Evolutionary conservation across 305 asterid species (phyloP).

Genomic region (Solanum chacoense): DNA sequence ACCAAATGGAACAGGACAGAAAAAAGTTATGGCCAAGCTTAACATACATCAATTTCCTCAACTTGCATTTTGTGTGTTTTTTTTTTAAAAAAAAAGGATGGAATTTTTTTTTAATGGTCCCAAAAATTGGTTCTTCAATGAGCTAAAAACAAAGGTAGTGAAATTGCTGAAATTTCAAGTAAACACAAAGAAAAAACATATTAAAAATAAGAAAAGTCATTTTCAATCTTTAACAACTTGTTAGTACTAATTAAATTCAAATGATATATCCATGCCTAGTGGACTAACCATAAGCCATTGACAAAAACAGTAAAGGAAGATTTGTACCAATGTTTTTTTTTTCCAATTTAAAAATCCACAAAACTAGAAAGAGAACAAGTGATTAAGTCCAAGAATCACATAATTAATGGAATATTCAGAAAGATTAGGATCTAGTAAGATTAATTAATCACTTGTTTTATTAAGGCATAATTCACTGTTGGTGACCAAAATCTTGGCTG

Average conservation of each 20-base stretch:
- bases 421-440: background rate
- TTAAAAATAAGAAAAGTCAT: constrained; percentile 13
- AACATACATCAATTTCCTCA: constrained; percentile 41
- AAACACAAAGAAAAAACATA: constrained; percentile 11
- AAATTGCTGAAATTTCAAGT: constrained; percentile 25
- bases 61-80: constrained; percentile 30
- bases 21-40: constrained; percentile 46
- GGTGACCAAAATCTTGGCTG: background rate
- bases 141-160: constrained; percentile 15
- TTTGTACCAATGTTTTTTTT: background rate
- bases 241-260: background rate
- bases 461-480: background rate
- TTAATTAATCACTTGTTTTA: background rate
- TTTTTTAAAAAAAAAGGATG: background rate
- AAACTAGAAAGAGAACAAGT: background rate
- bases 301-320: background rate
- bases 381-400: constrained; percentile 1
- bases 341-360: background rate
- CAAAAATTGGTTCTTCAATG: constrained; percentile 27
- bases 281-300: constrained; percentile 10
- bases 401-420: background rate
- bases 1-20: constrained; percentile 40
- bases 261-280: background rate
- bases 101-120: constrained; percentile 26
- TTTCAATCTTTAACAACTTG: constrained; percentile 14